A percentile compares a stretch with the other conserved stretches of the same genome.
Conservation (phyloP, 768 basidiomycete genomes). For the Clitopilus passeckerianus region DNA sequence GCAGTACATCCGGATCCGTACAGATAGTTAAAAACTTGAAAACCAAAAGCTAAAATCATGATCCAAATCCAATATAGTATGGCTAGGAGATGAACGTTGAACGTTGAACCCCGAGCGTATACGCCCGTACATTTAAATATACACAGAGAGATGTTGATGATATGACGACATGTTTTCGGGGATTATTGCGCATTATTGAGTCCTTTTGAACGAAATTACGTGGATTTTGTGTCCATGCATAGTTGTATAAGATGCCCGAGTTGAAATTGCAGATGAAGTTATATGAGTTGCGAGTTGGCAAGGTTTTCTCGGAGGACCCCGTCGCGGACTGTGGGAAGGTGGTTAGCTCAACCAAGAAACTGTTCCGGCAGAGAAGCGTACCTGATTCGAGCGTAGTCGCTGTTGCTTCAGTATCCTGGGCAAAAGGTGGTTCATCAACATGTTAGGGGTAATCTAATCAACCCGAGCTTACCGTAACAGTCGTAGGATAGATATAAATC, state of each 20-base stretch:
- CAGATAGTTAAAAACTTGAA: background rate
- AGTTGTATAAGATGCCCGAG: background rate
- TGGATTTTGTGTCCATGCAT: background rate
- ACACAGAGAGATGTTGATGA: no score
- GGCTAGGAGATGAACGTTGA: no score
- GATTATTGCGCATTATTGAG: background rate
- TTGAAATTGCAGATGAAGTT: conserved; percentile 6
- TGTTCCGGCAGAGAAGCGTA: conserved; percentile 10
- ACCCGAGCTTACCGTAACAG: conserved; percentile 50
- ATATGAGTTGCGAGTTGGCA: conserved; percentile 46
- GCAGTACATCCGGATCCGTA: background rate
- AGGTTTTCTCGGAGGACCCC: conserved; percentile 58
- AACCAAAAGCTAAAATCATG: no score
- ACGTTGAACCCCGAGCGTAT: no score
- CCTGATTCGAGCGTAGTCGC: conserved; percentile 55
- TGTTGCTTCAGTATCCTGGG: conserved; percentile 59
- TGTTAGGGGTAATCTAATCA: background rate
- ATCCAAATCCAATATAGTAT: no score
- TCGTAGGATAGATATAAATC: conserved; percentile 64
- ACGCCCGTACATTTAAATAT: no score
- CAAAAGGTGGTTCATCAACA: background rate
- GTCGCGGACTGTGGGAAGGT: conserved; percentile 43
- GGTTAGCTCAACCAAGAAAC: background rate
- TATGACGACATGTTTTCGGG: no score
- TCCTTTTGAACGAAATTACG: background rate